phyloP scores from a whole-genome alignment of 352 stramenopile genomes.

The Phytophthora lateralis region DNA sequence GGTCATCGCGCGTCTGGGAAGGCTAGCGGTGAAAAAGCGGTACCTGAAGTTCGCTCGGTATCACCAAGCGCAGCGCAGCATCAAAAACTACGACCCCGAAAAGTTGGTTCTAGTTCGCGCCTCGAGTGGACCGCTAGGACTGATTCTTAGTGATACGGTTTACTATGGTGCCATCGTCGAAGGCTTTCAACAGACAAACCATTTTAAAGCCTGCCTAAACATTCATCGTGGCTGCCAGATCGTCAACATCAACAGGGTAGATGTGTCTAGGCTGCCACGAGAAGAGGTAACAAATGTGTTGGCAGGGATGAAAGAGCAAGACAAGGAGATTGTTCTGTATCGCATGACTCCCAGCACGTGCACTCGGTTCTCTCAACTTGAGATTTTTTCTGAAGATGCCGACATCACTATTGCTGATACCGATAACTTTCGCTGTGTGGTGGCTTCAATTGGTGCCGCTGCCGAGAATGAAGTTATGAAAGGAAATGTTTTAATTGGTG shows the following conservation, averaged over 20 bases:
- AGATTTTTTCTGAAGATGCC: constrained; percentile 9
- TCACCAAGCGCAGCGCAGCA: constrained; percentile 29
- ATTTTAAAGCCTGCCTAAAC: constrained; percentile 29
- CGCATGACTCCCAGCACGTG: constrained; percentile 34
- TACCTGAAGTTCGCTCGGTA: constrained; percentile 62
- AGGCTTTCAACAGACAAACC: constrained; percentile 50
- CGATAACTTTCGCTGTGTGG: constrained; percentile 45
- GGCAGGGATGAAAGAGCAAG: constrained; percentile 39
- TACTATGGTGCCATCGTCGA: constrained; percentile 56
- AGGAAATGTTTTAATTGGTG: constrained; percentile 51
- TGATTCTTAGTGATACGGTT: constrained; percentile 51
- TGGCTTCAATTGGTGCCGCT: constrained; percentile 27
- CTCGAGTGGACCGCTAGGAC: constrained; percentile 50
- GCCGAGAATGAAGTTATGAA: constrained; percentile 17
- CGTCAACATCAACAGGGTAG: constrained; percentile 54
- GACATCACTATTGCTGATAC: constrained; percentile 39
- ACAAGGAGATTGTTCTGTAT: constrained; percentile 69
- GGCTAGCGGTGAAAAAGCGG: constrained; percentile 43
- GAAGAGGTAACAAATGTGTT: constrained; percentile 49
- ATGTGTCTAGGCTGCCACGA: constrained; percentile 45
- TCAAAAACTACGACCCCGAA: constrained; percentile 52
- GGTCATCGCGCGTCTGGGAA: constrained; percentile 49
- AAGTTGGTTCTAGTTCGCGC: constrained; percentile 52
- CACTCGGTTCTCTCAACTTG: constrained; percentile 34
- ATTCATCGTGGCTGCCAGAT: constrained; percentile 65